Evolutionary conservation across 129 eudicot species (phyloP).

Genomic region (Kitagawia praeruptora): DNA sequence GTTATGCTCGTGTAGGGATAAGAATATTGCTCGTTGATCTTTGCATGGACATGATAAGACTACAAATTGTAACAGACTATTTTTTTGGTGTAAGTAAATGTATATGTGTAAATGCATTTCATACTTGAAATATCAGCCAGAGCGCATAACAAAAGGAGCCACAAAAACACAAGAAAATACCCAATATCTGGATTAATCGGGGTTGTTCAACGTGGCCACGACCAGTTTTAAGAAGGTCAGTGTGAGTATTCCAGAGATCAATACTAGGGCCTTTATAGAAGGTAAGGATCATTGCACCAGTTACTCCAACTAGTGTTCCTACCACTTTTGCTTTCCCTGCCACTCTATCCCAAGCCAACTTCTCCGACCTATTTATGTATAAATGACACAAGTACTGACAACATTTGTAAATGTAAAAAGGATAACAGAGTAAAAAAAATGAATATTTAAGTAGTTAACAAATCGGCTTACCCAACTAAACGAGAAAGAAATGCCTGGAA

Average conservation of each 20-base stretch:
- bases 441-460: background rate
- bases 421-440: background rate
- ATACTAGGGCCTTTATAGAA: constrained; percentile 44
- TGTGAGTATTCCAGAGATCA: constrained; percentile 8
- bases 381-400: background rate
- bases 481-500: constrained; percentile 23
- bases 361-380: constrained; percentile 39
- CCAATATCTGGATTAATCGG: background rate
- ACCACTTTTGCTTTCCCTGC: constrained; percentile 33
- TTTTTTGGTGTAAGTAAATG: too few species aligned
- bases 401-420: background rate
- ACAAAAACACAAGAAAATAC: constrained; percentile 16
- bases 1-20: constrained; percentile 23
- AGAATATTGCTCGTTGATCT: constrained; percentile 26
- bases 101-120: background rate
- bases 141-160: constrained; percentile 18
- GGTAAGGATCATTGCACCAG: constrained; percentile 69
- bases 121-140: constrained; percentile 40
- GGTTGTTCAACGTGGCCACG: constrained; percentile 1
- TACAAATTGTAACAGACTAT: background rate
- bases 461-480: constrained; percentile 25
- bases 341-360: background rate
- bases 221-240: background rate
- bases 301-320: constrained; percentile 43
- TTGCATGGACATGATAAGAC: constrained; percentile 14